Evolutionary conservation across 2,329 filamentous ascomycete species (phyloP).

Genomic region (Diaporthe destruens): DNA sequence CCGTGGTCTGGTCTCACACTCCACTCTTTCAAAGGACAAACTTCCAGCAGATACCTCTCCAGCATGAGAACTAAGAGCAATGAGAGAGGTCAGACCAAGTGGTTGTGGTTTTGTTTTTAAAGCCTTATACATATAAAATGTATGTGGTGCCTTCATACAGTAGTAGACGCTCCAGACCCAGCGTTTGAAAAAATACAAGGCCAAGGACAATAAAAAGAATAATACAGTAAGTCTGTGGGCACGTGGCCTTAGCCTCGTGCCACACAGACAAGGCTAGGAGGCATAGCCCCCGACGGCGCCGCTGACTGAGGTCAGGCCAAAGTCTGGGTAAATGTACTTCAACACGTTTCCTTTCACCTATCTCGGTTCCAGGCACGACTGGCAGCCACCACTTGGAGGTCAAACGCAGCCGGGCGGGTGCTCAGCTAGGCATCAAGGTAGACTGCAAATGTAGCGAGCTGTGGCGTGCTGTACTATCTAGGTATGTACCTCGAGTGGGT

Average conservation of each 20-base stretch:
- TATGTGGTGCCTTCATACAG: no score
- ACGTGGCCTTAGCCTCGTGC: no score
- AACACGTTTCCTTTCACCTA: not conserved
- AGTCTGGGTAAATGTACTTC: not conserved
- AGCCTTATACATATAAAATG: no score
- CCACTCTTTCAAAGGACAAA: conserved; percentile 2
- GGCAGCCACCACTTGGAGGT: not conserved
- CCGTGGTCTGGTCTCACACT: conserved; percentile 19
- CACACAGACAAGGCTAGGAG: no score
- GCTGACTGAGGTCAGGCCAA: not conserved
- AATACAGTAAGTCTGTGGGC: no score
- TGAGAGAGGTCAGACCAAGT: not conserved
- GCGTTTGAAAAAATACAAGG: no score
- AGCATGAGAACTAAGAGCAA: conserved; percentile 8
- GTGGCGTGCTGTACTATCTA: conserved; percentile 1
- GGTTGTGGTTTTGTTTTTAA: no score
- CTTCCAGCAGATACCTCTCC: not conserved
- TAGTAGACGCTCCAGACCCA: no score
- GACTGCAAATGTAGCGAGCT: conserved; percentile 7
- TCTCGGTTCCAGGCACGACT: not conserved
- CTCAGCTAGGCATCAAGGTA: conserved; percentile 3
- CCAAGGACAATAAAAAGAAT: no score
- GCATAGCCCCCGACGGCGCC: no score
- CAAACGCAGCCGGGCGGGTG: conserved; percentile 8
- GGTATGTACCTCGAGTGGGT: conserved; percentile 1